Base-by-base conservation (phyloP, 768 basidiomycete species). In the Lactarius psammicola region DNA sequence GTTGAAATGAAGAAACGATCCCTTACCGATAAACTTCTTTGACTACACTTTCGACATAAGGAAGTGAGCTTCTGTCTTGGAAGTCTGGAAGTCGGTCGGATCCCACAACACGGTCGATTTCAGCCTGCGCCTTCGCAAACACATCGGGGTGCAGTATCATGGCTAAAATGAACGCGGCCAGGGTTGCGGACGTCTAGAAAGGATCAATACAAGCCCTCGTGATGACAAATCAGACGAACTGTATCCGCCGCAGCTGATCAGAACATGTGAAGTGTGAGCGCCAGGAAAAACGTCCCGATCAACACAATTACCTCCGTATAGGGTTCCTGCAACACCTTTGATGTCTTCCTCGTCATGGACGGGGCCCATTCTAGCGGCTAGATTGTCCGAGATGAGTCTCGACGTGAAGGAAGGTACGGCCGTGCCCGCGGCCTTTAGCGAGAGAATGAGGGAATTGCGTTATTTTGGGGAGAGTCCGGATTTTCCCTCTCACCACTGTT, bases 41-140 rank as follows among this genome's bases (percentile, higher is more conserved):
- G 8, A 70, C 38, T 15, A 72, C 46, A 13, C 66, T 63, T 20
- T 73, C 66, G 18, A 75, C 59, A 63, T 74, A 75, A 15, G 72
- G 72, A 54, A 73, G 66, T 6, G 68, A 68, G 10, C 36, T 59
- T 57, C 67, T 49, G 34, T 75, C 75, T 9, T 60, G 64, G 55
- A 75, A 69, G 20, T 71, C 65, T 26, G 75, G 75, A 49, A 75
- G 71, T 9, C 74, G 68, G 33, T 68, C 73, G 15, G 44, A 30
- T 20, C 73, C 73, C 4, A 73, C 65, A 8, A 72, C 65, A 17
- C 40, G 33, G 49, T 75, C 75, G 54, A 75, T 66, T 53, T 75
- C 72, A 30, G 70, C 72, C 55, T 74, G 75, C 3, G 72, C 72
- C 42, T 61, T 68, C 6, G 56, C 59, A 59, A 74, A 71, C 10